phyloP scores from a whole-genome alignment of 768 basidiomycete genomes.

The Serpula lacrymans region DNA sequence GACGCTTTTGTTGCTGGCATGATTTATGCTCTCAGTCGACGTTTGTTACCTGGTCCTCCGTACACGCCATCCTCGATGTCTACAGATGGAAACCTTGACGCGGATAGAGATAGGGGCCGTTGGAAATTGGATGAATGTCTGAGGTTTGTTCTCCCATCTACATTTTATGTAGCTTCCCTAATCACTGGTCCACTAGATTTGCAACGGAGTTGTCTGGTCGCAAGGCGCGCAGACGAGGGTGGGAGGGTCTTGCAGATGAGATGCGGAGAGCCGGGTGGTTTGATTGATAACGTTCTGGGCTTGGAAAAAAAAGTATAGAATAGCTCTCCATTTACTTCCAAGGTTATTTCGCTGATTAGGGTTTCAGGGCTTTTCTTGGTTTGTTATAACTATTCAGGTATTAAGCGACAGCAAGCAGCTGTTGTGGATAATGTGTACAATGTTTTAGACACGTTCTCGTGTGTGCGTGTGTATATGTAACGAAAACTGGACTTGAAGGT shows the following conservation, averaged over 20 bases:
- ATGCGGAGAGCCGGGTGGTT: conserved; percentile 79
- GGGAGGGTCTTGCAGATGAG: conserved; percentile 70
- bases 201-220: conserved; percentile 81
- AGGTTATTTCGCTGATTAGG: too few species aligned
- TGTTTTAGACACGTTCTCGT: too few species aligned
- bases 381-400: too few species aligned
- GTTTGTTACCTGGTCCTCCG: conserved; percentile 70
- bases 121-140: conserved; percentile 86
- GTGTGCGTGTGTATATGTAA: too few species aligned
- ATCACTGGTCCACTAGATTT: conserved; percentile 46
- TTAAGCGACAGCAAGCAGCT: too few species aligned
- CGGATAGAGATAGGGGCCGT: conserved; percentile 41
- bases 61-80: conserved; percentile 54
- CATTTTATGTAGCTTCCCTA: background rate
- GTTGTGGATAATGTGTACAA: too few species aligned
- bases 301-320: too few species aligned
- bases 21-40: conserved; percentile 76
- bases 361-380: too few species aligned
- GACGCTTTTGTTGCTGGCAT: conserved; percentile 86
- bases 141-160: conserved; percentile 39
- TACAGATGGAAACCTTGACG: conserved; percentile 13
- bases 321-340: too few species aligned
- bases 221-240: conserved; percentile 58
- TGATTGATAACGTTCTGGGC: too few species aligned
- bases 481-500: too few species aligned